Evolutionary conservation across 2,329 filamentous ascomycete genomes (phyloP).

Genomic region (Exophiala alcalophila): DNA sequence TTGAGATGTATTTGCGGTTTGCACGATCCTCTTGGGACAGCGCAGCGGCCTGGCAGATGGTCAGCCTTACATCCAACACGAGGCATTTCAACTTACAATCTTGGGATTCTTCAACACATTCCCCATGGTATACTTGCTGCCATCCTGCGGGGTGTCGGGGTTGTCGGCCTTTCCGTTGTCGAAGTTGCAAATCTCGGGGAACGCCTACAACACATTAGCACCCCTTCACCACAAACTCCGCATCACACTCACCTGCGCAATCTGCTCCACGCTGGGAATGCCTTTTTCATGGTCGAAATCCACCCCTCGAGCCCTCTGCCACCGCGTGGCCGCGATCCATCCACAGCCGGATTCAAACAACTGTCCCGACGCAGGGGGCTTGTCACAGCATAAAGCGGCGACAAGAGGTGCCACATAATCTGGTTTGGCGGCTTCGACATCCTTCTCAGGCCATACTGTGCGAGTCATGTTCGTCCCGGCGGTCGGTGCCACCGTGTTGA

Average conservation of each 20-base stretch:
- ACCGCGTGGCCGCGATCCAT: slow-evolving; percentile 78
- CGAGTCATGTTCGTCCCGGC: slow-evolving; percentile 94
- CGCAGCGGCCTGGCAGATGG: slow-evolving; percentile 1
- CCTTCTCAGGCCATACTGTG: slow-evolving; percentile 90
- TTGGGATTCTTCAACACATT: slow-evolving; percentile 77
- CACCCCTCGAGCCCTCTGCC: slow-evolving; percentile 39
- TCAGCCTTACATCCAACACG: not conserved
- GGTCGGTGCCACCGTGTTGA: slow-evolving; percentile 97
- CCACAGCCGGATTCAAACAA: slow-evolving; percentile 93
- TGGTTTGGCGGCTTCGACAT: slow-evolving; percentile 95
- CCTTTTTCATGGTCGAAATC: slow-evolving; percentile 33
- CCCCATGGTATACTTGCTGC: slow-evolving; percentile 73
- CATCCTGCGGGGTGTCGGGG: slow-evolving; percentile 74
- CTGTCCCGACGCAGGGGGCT: slow-evolving; percentile 79
- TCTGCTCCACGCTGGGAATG: slow-evolving; percentile 29
- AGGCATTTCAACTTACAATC: slow-evolving; percentile 36
- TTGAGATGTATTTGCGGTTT: slow-evolving; percentile 62
- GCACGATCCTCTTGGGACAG: slow-evolving; percentile 42
- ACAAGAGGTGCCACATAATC: slow-evolving; percentile 95
- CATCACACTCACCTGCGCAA: slow-evolving; percentile 37
- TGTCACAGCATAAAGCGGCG: slow-evolving; percentile 79
- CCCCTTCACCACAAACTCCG: slow-evolving; percentile 36
- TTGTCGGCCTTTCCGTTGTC: slow-evolving; percentile 84
- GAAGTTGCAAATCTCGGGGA: slow-evolving; percentile 79
- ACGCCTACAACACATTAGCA: slow-evolving; percentile 53